Evolutionary conservation across 768 basidiomycete species (phyloP).

Genomic region (Dendrothele bispora): DNA sequence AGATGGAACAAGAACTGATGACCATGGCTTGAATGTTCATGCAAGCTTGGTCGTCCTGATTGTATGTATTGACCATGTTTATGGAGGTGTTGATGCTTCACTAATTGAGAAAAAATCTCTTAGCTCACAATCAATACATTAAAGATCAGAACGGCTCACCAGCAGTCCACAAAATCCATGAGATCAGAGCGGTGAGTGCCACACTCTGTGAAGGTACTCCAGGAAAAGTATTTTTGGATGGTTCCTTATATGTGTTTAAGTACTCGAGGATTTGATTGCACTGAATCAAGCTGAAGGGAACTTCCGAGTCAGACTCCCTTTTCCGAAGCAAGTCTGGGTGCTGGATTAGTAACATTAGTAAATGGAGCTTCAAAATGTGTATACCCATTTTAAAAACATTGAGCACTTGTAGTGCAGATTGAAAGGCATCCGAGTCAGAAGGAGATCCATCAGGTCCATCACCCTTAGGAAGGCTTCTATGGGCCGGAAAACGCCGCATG

Average conservation of each 20-base stretch:
- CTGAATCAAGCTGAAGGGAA: conserved; percentile 6
- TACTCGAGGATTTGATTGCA: conserved; percentile 5
- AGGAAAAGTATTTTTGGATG: background rate
- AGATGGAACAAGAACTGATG: background rate
- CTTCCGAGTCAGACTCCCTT: background rate
- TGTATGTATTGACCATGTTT: background rate
- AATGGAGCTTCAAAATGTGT: background rate
- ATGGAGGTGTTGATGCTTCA: background rate
- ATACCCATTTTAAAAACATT: conserved; percentile 5
- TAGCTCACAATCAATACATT: background rate
- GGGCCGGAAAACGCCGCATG: background rate
- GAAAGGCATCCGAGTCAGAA: background rate
- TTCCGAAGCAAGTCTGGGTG: background rate
- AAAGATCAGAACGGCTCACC: conserved; percentile 1
- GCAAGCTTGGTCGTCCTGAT: no score
- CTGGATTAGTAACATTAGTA: background rate
- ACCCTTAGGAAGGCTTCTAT: background rate
- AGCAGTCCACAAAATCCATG: conserved; percentile 3
- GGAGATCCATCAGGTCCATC: background rate
- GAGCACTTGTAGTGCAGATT: background rate
- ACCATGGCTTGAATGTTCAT: background rate
- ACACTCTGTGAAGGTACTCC: background rate
- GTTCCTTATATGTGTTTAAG: background rate
- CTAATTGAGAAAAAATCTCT: background rate
- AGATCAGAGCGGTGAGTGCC: conserved; percentile 4